phyloP scores from a whole-genome alignment of 2,329 filamentous ascomycete species.

The Aplosporella prunicola region DNA sequence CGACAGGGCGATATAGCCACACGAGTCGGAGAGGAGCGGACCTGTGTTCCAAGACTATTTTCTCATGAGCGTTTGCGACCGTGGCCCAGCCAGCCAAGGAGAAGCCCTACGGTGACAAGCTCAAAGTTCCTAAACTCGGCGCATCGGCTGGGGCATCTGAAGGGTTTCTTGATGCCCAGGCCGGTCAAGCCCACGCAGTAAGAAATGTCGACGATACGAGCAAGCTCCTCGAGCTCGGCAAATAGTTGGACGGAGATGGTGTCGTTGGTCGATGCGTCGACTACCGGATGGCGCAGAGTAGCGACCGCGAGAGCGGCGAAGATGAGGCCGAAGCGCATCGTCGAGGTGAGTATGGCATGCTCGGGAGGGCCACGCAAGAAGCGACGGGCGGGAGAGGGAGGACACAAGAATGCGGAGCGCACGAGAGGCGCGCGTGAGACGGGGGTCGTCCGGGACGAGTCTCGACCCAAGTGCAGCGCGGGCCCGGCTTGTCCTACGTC shows the following conservation, averaged over 20 bases:
- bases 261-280: too few species aligned
- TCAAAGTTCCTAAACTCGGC: conserved; percentile 71
- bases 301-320: conserved; percentile 1
- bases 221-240: conserved; percentile 70
- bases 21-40: conserved; percentile 75
- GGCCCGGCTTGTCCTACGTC: too few species aligned
- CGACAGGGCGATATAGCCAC: conserved; percentile 87
- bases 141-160: conserved; percentile 77
- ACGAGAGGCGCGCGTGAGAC: too few species aligned
- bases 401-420: too few species aligned
- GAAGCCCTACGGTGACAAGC: conserved; percentile 51
- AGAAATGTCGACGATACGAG: conserved; percentile 86
- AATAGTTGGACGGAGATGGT: conserved; percentile 58
- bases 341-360: conserved; percentile 5
- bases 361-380: conserved; percentile 6
- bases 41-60: conserved; percentile 85
- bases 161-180: conserved; percentile 73
- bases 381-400: neutral
- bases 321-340: conserved; percentile 7
- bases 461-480: too few species aligned
- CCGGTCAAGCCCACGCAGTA: conserved; percentile 87
- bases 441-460: too few species aligned
- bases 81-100: too few species aligned
- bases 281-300: too few species aligned
- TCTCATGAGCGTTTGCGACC: too few species aligned